phyloP scores from a whole-genome alignment of 306 rosid genomes.

The Vigna nakashimae region DNA sequence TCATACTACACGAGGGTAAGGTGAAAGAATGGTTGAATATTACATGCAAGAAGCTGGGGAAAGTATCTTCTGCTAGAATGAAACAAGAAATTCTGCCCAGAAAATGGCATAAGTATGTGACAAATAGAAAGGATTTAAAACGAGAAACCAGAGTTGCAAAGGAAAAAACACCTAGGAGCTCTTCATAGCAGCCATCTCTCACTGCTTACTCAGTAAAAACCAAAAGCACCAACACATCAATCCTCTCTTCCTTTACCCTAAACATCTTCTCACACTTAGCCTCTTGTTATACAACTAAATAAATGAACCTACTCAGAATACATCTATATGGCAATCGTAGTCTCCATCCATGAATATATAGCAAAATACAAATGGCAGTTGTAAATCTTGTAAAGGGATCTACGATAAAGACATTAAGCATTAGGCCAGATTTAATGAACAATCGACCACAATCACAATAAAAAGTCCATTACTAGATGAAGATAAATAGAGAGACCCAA shows the following conservation, averaged over 20 bases:
- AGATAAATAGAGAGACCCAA: slow-evolving; percentile 38
- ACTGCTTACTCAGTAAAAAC: background rate
- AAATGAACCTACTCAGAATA: slow-evolving; percentile 1
- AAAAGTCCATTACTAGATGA: slow-evolving; percentile 36
- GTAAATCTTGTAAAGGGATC: slow-evolving; percentile 29
- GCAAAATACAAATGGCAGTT: slow-evolving; percentile 10
- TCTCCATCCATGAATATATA: slow-evolving; percentile 1
- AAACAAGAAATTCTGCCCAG: slow-evolving; percentile 13
- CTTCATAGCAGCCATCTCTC: slow-evolving; percentile 19
- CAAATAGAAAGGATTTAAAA: slow-evolving; percentile 15
- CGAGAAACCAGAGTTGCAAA: background rate
- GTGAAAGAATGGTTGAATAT: slow-evolving; percentile 19
- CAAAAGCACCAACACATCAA: background rate
- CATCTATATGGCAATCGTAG: background rate
- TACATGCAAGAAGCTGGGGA: slow-evolving; percentile 37
- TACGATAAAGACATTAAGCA: slow-evolving; percentile 21
- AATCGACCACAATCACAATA: slow-evolving; percentile 22
- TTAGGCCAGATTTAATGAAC: slow-evolving; percentile 28
- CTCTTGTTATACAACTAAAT: background rate
- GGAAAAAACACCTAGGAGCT: slow-evolving; percentile 3
- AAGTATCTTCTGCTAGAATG: slow-evolving; percentile 22
- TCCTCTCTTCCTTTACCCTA: slow-evolving; percentile 7
- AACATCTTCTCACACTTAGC: background rate
- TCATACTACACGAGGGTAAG: background rate
- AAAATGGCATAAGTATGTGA: slow-evolving; percentile 10